Conservation (phyloP, 2,329 filamentous ascomycete genomes). For the Talaromyces sp. region DNA sequence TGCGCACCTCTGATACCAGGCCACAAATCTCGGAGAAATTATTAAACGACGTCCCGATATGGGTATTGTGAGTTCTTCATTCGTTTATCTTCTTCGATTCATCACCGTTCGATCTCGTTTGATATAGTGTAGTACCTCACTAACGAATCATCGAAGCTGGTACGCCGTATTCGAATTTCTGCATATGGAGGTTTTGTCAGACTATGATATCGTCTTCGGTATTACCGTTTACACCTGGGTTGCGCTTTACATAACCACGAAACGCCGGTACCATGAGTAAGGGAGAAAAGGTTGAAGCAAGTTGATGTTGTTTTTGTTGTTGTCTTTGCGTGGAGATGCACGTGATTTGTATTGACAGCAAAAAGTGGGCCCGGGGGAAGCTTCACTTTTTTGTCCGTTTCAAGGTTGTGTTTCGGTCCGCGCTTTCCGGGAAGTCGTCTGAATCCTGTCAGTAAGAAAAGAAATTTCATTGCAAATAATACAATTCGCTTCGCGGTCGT, state of each 20-base stretch:
- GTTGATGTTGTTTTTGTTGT: background rate
- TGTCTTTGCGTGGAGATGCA: background rate
- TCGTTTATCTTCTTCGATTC: background rate
- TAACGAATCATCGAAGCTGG: background rate
- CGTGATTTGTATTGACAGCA: background rate
- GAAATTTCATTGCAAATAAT: background rate
- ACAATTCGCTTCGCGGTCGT: background rate
- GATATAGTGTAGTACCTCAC: background rate
- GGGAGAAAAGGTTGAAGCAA: too few relatives aligned
- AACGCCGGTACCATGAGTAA: background rate
- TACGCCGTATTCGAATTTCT: slow-evolving; percentile 1
- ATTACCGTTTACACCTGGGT: background rate
- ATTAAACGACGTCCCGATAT: background rate
- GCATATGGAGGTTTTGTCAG: background rate
- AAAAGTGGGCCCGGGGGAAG: background rate
- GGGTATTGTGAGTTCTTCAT: background rate
- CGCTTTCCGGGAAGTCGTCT: background rate
- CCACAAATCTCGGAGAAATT: background rate
- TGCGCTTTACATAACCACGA: background rate
- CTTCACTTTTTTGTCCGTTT: background rate
- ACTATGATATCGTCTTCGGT: background rate
- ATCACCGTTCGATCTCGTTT: background rate
- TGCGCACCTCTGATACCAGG: background rate
- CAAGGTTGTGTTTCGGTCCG: background rate
- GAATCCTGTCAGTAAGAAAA: background rate